Evolutionary conservation across 2,329 filamentous ascomycete genomes (phyloP).

Genomic region (Achaetomium macrosporum): DNA sequence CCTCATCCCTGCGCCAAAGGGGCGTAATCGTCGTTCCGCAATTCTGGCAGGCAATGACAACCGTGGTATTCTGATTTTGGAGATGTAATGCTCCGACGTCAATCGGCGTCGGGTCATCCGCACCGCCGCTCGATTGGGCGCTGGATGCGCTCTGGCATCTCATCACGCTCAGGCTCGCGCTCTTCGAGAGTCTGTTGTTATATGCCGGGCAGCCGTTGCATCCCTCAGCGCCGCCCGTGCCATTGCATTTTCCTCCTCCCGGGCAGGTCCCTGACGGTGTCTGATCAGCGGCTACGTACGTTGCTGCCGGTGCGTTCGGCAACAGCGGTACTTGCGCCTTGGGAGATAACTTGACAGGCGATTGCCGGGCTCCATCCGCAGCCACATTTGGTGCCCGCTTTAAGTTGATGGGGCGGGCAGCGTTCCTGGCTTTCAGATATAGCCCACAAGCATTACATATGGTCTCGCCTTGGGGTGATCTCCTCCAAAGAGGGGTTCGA

Average conservation of each 20-base stretch:
- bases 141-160: constrained; percentile 35
- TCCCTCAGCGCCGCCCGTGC: constrained; percentile 88
- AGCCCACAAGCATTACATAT: constrained; percentile 98
- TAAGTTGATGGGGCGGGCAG: constrained; percentile 80
- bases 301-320: constrained; percentile 47
- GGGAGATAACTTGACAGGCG: constrained; percentile 35
- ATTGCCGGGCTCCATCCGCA: constrained; percentile 38
- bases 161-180: constrained; percentile 61
- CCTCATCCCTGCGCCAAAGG: constrained; percentile 89
- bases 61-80: constrained; percentile 46
- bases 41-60: constrained; percentile 91
- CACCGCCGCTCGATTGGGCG: constrained; percentile 22
- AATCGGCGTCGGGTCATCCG: constrained; percentile 40
- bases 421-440: constrained; percentile 89
- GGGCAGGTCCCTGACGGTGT: constrained; percentile 82
- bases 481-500: constrained; percentile 87
- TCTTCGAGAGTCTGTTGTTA: constrained; percentile 93
- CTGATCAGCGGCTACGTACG: constrained; percentile 72
- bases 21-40: constrained; percentile 96
- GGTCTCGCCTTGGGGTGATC: constrained; percentile 85
- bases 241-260: constrained; percentile 90
- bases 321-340: constrained; percentile 36
- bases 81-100: constrained; percentile 44
- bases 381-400: constrained; percentile 64
- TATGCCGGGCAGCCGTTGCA: constrained; percentile 95